phyloP scores from a whole-genome alignment of 257 asterid species.

The Dorcoceras hygrometricum region DNA sequence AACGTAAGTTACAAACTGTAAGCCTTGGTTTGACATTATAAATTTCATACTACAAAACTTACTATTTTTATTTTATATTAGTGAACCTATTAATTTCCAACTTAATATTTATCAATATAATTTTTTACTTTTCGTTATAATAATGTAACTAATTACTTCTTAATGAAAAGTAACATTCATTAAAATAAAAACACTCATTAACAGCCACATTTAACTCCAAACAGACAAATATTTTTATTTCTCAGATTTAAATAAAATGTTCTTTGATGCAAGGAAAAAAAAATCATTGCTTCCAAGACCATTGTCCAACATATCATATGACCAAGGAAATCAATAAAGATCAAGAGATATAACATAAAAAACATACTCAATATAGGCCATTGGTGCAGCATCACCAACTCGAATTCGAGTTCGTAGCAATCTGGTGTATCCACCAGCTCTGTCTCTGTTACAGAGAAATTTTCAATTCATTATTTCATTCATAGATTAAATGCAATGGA shows the following conservation, averaged over 20 bases:
- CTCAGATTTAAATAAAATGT: neutral
- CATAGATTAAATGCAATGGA: neutral
- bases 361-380: slow-evolving; percentile 92
- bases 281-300: too few species aligned
- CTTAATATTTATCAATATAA: too few species aligned
- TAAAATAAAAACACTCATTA: neutral
- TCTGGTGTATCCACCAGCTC: slow-evolving; percentile 97
- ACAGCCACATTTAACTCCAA: neutral
- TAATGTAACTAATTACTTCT: neutral
- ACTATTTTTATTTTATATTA: too few species aligned
- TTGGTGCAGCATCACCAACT: slow-evolving; percentile 89
- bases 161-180: neutral
- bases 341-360: neutral
- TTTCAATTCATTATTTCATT: slow-evolving; percentile 17
- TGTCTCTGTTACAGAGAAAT: slow-evolving; percentile 35
- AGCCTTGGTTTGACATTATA: too few species aligned
- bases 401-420: slow-evolving; percentile 85
- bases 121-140: too few species aligned
- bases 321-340: neutral
- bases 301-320: neutral
- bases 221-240: neutral
- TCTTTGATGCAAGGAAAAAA: neutral
- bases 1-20: too few species aligned
- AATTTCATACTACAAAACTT: neutral
- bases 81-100: too few species aligned